Evolutionary conservation across 805 yeast genomes (phyloP), one percentile per base, ranked within the genome.

Genomic region (Barnettozyma siamensis): DNA sequence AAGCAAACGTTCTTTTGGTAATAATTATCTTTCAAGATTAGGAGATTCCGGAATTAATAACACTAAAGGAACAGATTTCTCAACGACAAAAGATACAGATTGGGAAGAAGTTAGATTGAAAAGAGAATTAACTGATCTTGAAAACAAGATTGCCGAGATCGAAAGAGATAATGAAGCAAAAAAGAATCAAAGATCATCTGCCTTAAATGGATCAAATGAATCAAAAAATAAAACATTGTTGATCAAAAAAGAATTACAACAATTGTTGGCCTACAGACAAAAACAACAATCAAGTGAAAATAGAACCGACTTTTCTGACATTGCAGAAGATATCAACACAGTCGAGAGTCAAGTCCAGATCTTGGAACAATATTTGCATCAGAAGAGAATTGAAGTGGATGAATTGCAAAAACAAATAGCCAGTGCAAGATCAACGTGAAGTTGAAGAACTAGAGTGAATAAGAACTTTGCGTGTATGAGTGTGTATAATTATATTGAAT

Each of bases 31-130:
- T 44, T 68, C 65, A 46, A 71, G 80, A 58, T 65, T 82, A 44
- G 82, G 88, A 15, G 65, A 75, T n/a, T 54, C 60, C 19, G 53
- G 57, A 7, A 35, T 50, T 8, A 47, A 63, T 23, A 63, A 58
- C 35, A 59, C 65, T 11, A 62, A 63, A 24, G 88, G 88, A 6
- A 80, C 88, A 0, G 89, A 86, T 58, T 83, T 83, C 57, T 75
- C 83, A 4, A 72, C 78, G 1, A 81, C 73, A 19, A 62, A 62
- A 43, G 88, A 82, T n/a, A 79, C 88, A 2, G 96, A 88, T 55
- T 88, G 97, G 95, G 97, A 89, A 60, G 88, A 83, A 54, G 94
- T 83, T 13, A 74, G 93, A 51, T 72, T 88, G 49, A 79, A 80
- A 63, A 75, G 89, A 46, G 91, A 88, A 58, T 69, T 91, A 46